phyloP scores from a whole-genome alignment of 116 monocot genomes.

The Phalaenopsis hybrid region DNA sequence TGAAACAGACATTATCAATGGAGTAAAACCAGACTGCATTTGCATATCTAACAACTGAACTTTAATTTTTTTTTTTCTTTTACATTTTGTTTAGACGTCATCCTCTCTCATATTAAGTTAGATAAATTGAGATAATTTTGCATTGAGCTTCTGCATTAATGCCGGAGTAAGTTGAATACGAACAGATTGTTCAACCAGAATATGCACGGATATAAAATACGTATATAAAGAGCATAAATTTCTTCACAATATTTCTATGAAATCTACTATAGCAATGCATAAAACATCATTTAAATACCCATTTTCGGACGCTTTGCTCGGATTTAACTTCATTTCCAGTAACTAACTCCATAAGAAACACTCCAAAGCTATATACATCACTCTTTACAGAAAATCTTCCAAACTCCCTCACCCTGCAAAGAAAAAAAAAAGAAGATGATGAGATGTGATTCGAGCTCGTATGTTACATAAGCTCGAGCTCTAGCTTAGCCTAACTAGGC shows the following conservation, averaged over 20 bases:
- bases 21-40: too few relatives aligned
- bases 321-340: slow-evolving; percentile 53
- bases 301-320: slow-evolving; percentile 52
- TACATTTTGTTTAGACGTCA: too few relatives aligned
- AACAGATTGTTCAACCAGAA: not conserved
- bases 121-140: too few relatives aligned
- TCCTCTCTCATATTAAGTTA: too few relatives aligned
- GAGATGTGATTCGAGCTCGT: too few relatives aligned
- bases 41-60: too few relatives aligned
- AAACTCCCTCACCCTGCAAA: slow-evolving; percentile 47
- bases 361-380: slow-evolving; percentile 83
- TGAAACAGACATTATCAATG: slow-evolving; percentile 1
- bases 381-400: slow-evolving; percentile 56
- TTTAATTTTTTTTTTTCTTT: too few relatives aligned
- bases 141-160: not conserved
- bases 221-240: not conserved
- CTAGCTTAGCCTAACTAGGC: too few relatives aligned
- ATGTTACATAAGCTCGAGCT: too few relatives aligned
- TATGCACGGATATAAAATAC: not conserved
- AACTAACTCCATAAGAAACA: slow-evolving; percentile 89
- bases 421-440: not conserved
- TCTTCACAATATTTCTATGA: not conserved
- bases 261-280: not conserved
- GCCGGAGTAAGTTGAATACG: too few relatives aligned
- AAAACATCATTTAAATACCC: slow-evolving; percentile 35